Percentiles rank a stretch among this genome's conserved stretches.
phyloP scores from a whole-genome alignment of 768 basidiomycete species.

The Naematelia encephala region DNA sequence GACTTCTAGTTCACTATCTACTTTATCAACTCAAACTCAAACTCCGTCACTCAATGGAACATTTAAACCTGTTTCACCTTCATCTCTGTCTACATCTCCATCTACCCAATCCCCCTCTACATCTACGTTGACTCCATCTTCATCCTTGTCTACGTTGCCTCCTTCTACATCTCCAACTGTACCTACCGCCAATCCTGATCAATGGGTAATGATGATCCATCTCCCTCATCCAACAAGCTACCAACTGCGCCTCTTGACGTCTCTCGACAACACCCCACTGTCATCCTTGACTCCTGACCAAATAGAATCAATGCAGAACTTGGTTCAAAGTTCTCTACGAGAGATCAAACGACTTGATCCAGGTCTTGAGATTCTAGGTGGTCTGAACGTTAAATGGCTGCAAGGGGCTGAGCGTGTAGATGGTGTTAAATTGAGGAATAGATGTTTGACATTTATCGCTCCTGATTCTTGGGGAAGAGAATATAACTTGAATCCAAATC shows the following conservation, averaged over 20 bases:
- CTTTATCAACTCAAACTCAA: background rate
- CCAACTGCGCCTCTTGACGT: background rate
- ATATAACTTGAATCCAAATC: background rate
- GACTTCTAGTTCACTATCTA: background rate
- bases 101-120: too few species aligned
- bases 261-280: background rate
- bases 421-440: background rate
- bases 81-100: too few species aligned
- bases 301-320: background rate
- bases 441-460: background rate
- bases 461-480: background rate
- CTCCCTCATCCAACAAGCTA: background rate
- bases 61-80: too few species aligned
- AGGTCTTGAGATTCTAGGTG: background rate
- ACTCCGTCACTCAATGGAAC: too few species aligned
- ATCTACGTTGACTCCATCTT: too few species aligned
- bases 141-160: background rate
- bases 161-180: background rate
- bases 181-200: background rate
- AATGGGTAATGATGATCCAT: background rate
- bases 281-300: background rate
- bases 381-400: background rate
- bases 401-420: background rate
- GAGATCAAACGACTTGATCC: background rate
- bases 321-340: background rate